Evolutionary conservation across 1,284 basidiomycete genomes (phyloP).

Genomic region (Stygiomarasmius scandens): DNA sequence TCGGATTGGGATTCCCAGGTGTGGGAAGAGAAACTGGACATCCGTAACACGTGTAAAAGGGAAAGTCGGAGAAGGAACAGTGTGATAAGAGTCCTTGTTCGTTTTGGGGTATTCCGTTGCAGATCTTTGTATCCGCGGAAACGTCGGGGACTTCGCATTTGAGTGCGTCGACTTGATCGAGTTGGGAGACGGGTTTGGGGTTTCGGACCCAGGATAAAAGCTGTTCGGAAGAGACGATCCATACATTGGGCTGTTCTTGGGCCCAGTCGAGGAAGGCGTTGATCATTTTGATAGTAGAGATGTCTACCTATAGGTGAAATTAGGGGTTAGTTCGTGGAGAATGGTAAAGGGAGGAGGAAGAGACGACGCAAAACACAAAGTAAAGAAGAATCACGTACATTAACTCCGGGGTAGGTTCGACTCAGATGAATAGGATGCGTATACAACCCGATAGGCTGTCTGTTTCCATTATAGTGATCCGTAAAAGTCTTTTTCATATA

Average conservation of each 20-base stretch:
- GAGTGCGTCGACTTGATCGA: conserved; percentile 43
- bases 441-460: conserved; percentile 82
- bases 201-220: conserved; percentile 76
- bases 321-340: neutral
- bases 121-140: conserved; percentile 56
- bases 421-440: conserved; percentile 74
- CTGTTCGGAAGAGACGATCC: conserved; percentile 79
- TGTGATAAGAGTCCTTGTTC: conserved; percentile 61
- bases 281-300: conserved; percentile 69
- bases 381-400: conserved; percentile 40
- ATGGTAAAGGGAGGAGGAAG: neutral
- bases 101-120: conserved; percentile 73
- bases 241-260: conserved; percentile 74
- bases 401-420: conserved; percentile 35
- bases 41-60: conserved; percentile 80
- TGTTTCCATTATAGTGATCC: conserved; percentile 72
- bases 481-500: conserved; percentile 81
- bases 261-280: conserved; percentile 85
- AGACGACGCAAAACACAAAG: neutral
- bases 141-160: conserved; percentile 68
- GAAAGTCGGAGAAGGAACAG: conserved; percentile 73
- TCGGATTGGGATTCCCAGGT: conserved; percentile 64
- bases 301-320: conserved; percentile 28
- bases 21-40: conserved; percentile 63
- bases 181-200: conserved; percentile 65